Evolutionary conservation across 306 rosid genomes (phyloP).

Genomic region (Cicer bijugum): DNA sequence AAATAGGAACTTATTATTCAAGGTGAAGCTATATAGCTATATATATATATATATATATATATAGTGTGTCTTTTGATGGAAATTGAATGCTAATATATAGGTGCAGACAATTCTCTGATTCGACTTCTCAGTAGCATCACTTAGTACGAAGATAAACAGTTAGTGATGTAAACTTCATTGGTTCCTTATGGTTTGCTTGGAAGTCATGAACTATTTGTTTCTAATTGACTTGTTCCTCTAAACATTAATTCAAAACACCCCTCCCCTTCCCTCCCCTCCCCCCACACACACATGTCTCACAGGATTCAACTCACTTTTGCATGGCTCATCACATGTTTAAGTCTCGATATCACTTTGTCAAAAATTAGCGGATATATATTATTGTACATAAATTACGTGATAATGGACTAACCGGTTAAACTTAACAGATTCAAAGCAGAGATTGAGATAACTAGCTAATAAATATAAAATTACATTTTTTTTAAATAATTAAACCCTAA

Average conservation of each 20-base stretch:
- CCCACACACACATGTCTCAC: too few species aligned
- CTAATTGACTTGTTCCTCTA: slow-evolving; percentile 38
- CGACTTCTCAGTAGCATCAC: slow-evolving; percentile 43
- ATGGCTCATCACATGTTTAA: too few species aligned
- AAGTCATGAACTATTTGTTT: slow-evolving; percentile 34
- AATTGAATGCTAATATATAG: slow-evolving; percentile 39
- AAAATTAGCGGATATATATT: too few species aligned
- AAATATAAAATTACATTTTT: too few species aligned
- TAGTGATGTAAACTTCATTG: slow-evolving; percentile 44
- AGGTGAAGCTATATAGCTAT: not conserved
- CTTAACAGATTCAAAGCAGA: too few species aligned
- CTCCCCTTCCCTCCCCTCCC: too few species aligned
- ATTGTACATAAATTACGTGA: too few species aligned
- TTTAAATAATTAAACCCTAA: too few species aligned
- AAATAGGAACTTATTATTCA: slow-evolving; percentile 39
- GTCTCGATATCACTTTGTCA: too few species aligned
- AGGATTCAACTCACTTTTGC: too few species aligned
- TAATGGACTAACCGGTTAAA: too few species aligned
- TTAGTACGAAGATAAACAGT: not conserved
- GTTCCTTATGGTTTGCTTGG: slow-evolving; percentile 34
- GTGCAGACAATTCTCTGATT: slow-evolving; percentile 50
- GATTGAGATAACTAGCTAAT: too few species aligned
- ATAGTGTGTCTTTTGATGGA: slow-evolving; percentile 29
- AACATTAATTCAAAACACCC: not conserved
- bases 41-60: not conserved